Evolutionary conservation across 352 stramenopile genomes (phyloP).

Genomic region (Elongisporangium undulatum): DNA sequence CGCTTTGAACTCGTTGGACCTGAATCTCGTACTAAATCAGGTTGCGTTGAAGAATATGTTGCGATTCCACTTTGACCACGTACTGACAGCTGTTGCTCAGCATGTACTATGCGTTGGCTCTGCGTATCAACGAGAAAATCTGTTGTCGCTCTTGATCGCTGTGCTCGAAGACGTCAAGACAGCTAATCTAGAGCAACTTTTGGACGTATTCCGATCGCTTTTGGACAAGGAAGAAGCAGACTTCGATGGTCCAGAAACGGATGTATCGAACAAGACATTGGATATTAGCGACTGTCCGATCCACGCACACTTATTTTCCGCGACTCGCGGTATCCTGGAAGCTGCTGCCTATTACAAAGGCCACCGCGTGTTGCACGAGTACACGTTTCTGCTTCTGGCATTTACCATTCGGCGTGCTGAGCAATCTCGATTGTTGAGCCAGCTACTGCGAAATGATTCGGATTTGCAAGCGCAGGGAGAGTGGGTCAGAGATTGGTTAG

Average conservation of each 20-base stretch:
- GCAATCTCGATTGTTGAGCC: constrained; percentile 22
- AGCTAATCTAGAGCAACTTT: constrained; percentile 32
- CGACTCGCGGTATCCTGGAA: constrained; percentile 46
- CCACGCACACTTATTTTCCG: constrained; percentile 53
- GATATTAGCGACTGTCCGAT: constrained; percentile 9
- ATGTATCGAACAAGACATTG: background rate
- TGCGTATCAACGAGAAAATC: constrained; percentile 28
- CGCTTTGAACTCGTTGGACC: constrained; percentile 17
- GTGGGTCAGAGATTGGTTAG: constrained; percentile 52
- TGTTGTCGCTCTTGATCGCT: constrained; percentile 46
- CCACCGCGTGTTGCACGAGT: constrained; percentile 32
- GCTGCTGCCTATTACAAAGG: constrained; percentile 61
- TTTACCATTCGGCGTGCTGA: constrained; percentile 34
- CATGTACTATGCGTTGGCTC: background rate
- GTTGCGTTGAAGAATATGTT: constrained; percentile 43
- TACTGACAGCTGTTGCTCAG: constrained; percentile 5
- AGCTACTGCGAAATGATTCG: constrained; percentile 28
- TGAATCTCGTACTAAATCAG: constrained; percentile 37
- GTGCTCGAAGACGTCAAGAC: constrained; percentile 67
- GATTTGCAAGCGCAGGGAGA: constrained; percentile 24
- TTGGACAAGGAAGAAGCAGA: constrained; percentile 22
- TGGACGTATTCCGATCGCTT: constrained; percentile 34
- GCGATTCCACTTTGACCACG: constrained; percentile 23
- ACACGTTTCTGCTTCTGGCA: constrained; percentile 48
- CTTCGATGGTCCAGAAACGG: background rate